Base-by-base conservation (phyloP, 169 alveolate species). In the Babesia ovis region DNA sequence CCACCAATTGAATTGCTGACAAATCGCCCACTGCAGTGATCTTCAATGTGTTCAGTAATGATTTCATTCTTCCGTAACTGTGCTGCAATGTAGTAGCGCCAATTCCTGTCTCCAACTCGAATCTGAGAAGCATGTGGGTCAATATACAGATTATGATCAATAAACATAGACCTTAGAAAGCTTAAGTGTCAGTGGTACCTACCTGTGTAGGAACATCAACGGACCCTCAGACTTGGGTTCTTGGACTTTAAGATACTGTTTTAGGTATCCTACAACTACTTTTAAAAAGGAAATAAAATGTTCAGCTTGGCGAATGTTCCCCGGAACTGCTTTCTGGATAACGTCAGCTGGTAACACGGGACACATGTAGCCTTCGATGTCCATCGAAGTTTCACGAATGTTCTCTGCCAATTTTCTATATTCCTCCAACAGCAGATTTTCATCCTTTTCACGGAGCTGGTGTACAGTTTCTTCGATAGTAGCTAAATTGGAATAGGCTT, bases 151-250 rank as follows among this genome's bases (percentile, higher is more conserved):
- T 11, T 16, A 23, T 12, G 27, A 23, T 56, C 20, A n/a, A n/a
- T n/a, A n/a, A n/a, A n/a, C n/a, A n/a, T n/a, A n/a, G n/a, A n/a
- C n/a, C n/a, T n/a, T n/a, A n/a, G n/a, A n/a, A n/a, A n/a, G n/a
- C n/a, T n/a, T n/a, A n/a, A n/a, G n/a, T n/a, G n/a, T n/a, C 58
- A 50, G 9, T 22, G 68, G 70, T 12, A 86, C 92, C 34, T 91
- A 75, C 83, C 93, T 92, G 64, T 93, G 90, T 35, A 95, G 62
- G 70, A 95, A 93, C 53, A 95, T 89, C 27, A 95, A 91, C 0
- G 99, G 99, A 16, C 97, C 97, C 83, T 96, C 96, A 23, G 96
- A 90, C 79, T 91, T 87, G 48, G 95, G 89, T 34, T 92, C 93
- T 27, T 79, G 85, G 8, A 91, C 92, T 68, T 91, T 91, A 29